A percentile compares a stretch with the other conserved stretches of the same genome.
phyloP scores from a whole-genome alignment of 306 rosid species.

The Dalbergia cultrata region DNA sequence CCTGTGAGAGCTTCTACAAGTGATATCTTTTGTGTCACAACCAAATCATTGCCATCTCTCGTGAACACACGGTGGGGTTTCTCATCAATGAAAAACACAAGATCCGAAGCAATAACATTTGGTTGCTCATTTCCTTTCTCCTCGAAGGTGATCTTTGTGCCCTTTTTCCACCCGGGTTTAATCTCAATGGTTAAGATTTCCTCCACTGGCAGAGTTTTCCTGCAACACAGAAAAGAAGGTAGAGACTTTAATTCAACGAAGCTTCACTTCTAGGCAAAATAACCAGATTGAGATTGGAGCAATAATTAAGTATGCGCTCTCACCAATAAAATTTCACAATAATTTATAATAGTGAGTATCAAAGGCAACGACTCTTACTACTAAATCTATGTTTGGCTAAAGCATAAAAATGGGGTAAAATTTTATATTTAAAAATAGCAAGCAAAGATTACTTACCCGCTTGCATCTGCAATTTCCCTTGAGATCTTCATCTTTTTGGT shows the following conservation, averaged over 20 bases:
- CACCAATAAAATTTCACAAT: too few species aligned
- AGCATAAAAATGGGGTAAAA: too few species aligned
- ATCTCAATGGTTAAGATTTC: conserved; percentile 47
- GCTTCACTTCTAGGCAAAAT: too few species aligned
- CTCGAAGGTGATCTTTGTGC: conserved; percentile 43
- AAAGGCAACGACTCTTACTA: not conserved
- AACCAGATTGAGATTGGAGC: too few species aligned
- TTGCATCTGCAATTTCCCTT: conserved; percentile 74
- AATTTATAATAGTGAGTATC: not conserved
- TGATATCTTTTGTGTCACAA: conserved; percentile 42
- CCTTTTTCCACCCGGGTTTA: conserved; percentile 49
- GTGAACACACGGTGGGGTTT: conserved; percentile 40
- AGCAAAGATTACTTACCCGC: conserved; percentile 35
- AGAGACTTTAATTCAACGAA: not conserved
- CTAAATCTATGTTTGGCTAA: too few species aligned
- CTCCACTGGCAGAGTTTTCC: conserved; percentile 48
- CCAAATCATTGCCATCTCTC: conserved; percentile 49
- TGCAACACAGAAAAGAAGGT: not conserved
- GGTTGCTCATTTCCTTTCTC: conserved; percentile 53
- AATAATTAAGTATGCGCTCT: too few species aligned
- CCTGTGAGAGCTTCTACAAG: conserved; percentile 48
- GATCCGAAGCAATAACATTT: conserved; percentile 46
- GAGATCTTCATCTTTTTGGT: conserved; percentile 91
- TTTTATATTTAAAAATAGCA: not conserved
- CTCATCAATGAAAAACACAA: conserved; percentile 42